Evolutionary conservation across 2,329 filamentous ascomycete species (phyloP).

Genomic region (Bipolaris gigantea): DNA sequence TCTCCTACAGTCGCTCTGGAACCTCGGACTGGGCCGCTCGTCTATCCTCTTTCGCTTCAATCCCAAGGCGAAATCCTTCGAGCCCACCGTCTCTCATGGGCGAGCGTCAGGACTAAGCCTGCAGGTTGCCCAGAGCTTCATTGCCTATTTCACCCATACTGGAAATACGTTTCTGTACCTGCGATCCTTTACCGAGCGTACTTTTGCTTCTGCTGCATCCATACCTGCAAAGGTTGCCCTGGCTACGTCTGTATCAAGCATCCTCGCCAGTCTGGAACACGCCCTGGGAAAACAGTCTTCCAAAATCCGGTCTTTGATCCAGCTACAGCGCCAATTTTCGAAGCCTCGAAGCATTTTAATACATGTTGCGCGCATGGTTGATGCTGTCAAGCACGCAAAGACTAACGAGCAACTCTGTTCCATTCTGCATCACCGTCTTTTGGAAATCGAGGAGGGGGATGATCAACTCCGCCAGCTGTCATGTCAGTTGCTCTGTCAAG

Average conservation of each 20-base stretch:
- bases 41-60: slow-evolving; percentile 72
- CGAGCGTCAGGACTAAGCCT: slow-evolving; percentile 56
- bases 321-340: slow-evolving; percentile 47
- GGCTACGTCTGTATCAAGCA: slow-evolving; percentile 44
- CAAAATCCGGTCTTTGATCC: slow-evolving; percentile 42
- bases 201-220: slow-evolving; percentile 38
- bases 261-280: slow-evolving; percentile 48
- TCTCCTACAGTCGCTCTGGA: slow-evolving; percentile 59
- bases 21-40: slow-evolving; percentile 69
- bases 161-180: slow-evolving; percentile 44
- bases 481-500: slow-evolving; percentile 65
- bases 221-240: slow-evolving; percentile 48
- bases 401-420: slow-evolving; percentile 45
- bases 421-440: slow-evolving; percentile 40
- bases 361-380: slow-evolving; percentile 57
- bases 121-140: slow-evolving; percentile 56
- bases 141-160: slow-evolving; percentile 47
- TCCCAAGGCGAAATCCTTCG: slow-evolving; percentile 56
- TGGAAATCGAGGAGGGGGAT: slow-evolving; percentile 64
- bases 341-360: slow-evolving; percentile 56
- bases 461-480: slow-evolving; percentile 65
- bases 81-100: slow-evolving; percentile 48
- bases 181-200: slow-evolving; percentile 42
- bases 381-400: slow-evolving; percentile 48
- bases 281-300: slow-evolving; percentile 37